Evolutionary conservation across 2,329 filamentous ascomycete genomes (phyloP).

Genomic region (Corniculantispora saksenae): DNA sequence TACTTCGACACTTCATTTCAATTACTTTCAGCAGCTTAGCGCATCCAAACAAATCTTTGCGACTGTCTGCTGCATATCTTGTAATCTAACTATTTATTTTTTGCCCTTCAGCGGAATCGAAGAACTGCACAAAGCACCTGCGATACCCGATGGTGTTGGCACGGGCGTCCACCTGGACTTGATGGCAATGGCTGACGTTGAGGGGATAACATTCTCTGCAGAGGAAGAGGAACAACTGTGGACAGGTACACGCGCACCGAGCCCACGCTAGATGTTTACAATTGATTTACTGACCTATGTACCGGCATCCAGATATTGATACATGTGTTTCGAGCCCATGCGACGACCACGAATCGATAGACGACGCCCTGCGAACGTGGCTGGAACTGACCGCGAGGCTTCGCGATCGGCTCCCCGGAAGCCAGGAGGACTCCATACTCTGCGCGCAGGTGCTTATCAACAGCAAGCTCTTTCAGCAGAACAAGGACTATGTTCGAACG

Average conservation of each 20-base stretch:
- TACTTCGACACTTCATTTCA: not conserved
- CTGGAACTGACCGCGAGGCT: conserved; percentile 75
- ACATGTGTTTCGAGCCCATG: conserved; percentile 49
- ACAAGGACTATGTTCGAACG: conserved; percentile 84
- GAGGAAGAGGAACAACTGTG: conserved; percentile 87
- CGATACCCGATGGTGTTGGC: conserved; percentile 36
- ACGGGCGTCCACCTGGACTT: conserved; percentile 28
- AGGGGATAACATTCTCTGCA: conserved; percentile 61
- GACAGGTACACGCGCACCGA: conserved; percentile 61
- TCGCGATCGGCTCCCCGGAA: conserved; percentile 72
- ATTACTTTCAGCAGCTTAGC: not conserved
- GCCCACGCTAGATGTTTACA: not conserved
- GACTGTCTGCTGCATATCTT: not conserved
- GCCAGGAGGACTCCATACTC: conserved; percentile 75
- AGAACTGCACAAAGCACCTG: not conserved
- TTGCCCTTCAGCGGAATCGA: not conserved
- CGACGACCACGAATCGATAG: conserved; percentile 62
- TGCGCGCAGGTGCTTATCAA: conserved; percentile 80
- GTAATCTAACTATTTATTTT: not conserved
- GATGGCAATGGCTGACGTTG: conserved; percentile 60
- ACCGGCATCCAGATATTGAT: conserved; percentile 45
- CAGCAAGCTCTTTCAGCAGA: conserved; percentile 70
- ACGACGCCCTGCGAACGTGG: conserved; percentile 83
- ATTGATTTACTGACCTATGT: not conserved
- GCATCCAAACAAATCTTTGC: not conserved